Percentiles rank a stretch among this genome's conserved stretches.
phyloP scores from a whole-genome alignment of 805 yeast species.

The Zygoascus bituminiphila region DNA sequence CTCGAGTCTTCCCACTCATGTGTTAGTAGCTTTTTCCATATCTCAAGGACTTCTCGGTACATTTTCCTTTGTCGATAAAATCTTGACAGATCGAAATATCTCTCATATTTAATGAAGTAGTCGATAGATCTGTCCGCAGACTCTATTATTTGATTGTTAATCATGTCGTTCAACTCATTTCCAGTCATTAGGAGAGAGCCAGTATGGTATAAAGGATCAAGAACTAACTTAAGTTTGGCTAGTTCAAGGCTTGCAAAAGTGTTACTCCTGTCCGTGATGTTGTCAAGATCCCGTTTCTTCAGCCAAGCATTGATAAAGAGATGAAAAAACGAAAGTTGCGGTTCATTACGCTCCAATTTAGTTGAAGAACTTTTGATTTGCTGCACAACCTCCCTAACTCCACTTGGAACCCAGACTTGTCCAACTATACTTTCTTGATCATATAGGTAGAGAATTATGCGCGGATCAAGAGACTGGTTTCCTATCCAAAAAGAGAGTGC shows the following conservation, averaged over 20 bases:
- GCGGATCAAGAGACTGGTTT: constrained; percentile 29
- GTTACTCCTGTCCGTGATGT: constrained; percentile 20
- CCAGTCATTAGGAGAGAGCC: background rate
- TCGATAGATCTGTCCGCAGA: constrained; percentile 19
- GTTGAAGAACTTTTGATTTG: background rate
- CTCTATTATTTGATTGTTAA: constrained; percentile 6
- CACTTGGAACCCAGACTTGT: constrained; percentile 25
- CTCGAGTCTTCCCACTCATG: constrained; percentile 23
- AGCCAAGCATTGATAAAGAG: constrained; percentile 24
- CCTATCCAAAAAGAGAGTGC: constrained; percentile 31
- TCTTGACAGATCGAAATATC: constrained; percentile 23
- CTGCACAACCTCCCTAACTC: constrained; percentile 10
- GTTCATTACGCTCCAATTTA: constrained; percentile 1
- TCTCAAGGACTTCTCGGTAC: constrained; percentile 20
- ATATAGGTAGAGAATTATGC: constrained; percentile 26
- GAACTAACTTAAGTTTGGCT: constrained; percentile 22
- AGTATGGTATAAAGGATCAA: constrained; percentile 13
- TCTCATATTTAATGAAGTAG: constrained; percentile 17
- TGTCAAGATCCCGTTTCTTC: constrained; percentile 24
- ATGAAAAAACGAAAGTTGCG: constrained; percentile 6
- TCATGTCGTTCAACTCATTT: background rate
- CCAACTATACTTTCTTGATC: constrained; percentile 18
- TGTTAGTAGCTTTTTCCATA: constrained; percentile 21
- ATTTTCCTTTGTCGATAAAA: constrained; percentile 21
- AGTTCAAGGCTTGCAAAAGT: constrained; percentile 26